Conservation (phyloP, 2,329 filamentous ascomycete genomes). For the Cladophialophora immunda region DNA sequence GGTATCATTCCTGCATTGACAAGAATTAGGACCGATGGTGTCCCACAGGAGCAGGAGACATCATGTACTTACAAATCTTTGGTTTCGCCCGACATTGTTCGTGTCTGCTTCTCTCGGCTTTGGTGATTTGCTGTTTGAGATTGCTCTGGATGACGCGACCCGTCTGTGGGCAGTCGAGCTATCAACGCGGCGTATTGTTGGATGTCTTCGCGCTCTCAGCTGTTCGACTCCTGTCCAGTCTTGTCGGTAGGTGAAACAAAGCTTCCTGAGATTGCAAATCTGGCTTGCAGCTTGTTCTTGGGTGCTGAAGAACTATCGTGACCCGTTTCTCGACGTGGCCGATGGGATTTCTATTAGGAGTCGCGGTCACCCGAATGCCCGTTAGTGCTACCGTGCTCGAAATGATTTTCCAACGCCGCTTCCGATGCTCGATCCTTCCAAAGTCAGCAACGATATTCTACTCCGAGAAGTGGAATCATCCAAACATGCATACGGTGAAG, state of each 20-base stretch:
- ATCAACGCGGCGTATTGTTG: background rate
- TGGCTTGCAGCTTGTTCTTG: background rate
- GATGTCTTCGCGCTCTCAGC: background rate
- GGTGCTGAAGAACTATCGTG: background rate
- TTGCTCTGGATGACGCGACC: background rate
- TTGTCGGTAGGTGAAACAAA: background rate
- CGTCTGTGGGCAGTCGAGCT: background rate
- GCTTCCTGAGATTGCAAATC: background rate
- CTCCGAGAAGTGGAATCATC: background rate
- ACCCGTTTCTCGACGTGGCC: background rate
- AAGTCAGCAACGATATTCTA: background rate
- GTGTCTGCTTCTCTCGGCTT: background rate
- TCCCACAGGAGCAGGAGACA: background rate
- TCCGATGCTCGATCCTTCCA: background rate
- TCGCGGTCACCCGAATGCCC: background rate
- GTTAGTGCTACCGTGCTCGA: conserved; percentile 1
- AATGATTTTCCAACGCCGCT: conserved; percentile 2
- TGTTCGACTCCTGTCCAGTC: background rate
- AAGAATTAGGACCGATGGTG: background rate
- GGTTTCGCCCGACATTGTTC: conserved; percentile 12
- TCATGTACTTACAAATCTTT: conserved; percentile 3
- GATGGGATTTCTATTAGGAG: background rate
- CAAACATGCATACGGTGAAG: background rate
- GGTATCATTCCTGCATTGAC: background rate
- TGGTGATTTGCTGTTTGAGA: background rate